A percentile compares a stretch with the other conserved stretches of the same genome.
Conservation (phyloP, 2,329 filamentous ascomycete genomes). For the Saccharata proteae region DNA sequence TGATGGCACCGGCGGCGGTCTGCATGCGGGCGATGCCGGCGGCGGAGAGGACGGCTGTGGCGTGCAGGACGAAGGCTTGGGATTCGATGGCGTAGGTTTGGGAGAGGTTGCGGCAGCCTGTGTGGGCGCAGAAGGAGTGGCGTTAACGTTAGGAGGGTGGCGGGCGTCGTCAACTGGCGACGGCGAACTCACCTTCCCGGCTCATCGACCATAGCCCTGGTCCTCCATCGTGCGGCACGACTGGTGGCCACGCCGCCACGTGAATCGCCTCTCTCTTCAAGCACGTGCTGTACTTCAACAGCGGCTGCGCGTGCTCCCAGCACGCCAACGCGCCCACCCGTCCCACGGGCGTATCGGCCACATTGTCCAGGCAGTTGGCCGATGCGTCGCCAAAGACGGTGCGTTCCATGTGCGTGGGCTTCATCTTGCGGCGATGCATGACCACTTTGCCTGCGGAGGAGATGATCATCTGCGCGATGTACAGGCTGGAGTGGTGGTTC, state of each 20-base stretch:
- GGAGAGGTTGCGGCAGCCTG: constrained; percentile 33
- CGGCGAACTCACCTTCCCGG: not conserved
- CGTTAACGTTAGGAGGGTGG: not conserved
- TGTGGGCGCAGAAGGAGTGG: too few relatives aligned
- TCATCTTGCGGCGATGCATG: constrained; percentile 29
- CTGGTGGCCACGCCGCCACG: constrained; percentile 29
- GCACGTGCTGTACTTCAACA: constrained; percentile 31
- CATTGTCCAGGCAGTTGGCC: constrained; percentile 22
- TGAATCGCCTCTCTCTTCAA: constrained; percentile 28
- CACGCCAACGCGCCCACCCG: constrained; percentile 24
- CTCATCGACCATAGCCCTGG: constrained; percentile 5
- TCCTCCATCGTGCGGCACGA: not conserved
- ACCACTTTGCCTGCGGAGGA: constrained; percentile 19
- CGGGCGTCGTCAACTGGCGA: not conserved
- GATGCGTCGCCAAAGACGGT: constrained; percentile 30
- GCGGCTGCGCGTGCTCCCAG: constrained; percentile 31
- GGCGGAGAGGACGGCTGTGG: constrained; percentile 35
- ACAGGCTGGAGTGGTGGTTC: constrained; percentile 25
- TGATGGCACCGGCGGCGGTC: constrained; percentile 29
- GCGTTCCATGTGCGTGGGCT: constrained; percentile 32
- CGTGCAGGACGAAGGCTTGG: constrained; percentile 42
- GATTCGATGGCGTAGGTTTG: constrained; percentile 47
- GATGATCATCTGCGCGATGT: constrained; percentile 30
- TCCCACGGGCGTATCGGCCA: constrained; percentile 20
- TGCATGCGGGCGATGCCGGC: constrained; percentile 32